Percentiles rank a stretch among this genome's conserved stretches.
Evolutionary conservation across 768 basidiomycete genomes (phyloP).

Genomic region (Multifurca ochricompacta): DNA sequence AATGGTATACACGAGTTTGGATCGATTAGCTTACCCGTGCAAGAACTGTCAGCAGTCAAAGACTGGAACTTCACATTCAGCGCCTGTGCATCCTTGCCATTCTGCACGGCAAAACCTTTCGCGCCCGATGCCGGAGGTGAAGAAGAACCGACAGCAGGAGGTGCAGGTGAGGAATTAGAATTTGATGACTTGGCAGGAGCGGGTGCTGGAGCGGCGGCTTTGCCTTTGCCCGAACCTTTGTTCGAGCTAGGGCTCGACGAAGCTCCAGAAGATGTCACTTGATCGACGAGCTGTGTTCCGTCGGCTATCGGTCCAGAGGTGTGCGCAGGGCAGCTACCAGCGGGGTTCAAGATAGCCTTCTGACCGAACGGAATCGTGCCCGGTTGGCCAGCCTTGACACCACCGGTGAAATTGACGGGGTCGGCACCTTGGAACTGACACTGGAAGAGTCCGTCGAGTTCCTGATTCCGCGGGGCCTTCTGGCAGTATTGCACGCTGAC

Average conservation of each 20-base stretch:
- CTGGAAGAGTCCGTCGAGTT: slow-evolving; percentile 50
- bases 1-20: too few relatives aligned
- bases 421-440: slow-evolving; percentile 48
- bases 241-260: slow-evolving; percentile 2
- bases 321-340: slow-evolving; percentile 46
- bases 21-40: slow-evolving; percentile 27
- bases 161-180: slow-evolving; percentile 1
- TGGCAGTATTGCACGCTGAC: slow-evolving; percentile 46
- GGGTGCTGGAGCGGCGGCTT: slow-evolving; percentile 9
- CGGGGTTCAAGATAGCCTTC: slow-evolving; percentile 33
- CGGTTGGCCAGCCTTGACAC: slow-evolving; percentile 32
- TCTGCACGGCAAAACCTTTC: slow-evolving; percentile 23
- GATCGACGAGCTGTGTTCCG: slow-evolving; percentile 36
- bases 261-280: slow-evolving; percentile 32
- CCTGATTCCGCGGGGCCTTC: slow-evolving; percentile 40
- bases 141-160: not conserved
- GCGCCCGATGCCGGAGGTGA: not conserved
- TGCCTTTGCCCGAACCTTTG: not conserved
- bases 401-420: slow-evolving; percentile 38
- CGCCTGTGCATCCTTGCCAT: slow-evolving; percentile 32
- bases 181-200: not conserved
- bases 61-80: slow-evolving; percentile 31
- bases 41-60: slow-evolving; percentile 25
- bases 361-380: slow-evolving; percentile 51
- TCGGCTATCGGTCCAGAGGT: slow-evolving; percentile 41